Base-by-base conservation (phyloP, 2,329 filamentous ascomycete species). In the Botrytis fragariae region DNA sequence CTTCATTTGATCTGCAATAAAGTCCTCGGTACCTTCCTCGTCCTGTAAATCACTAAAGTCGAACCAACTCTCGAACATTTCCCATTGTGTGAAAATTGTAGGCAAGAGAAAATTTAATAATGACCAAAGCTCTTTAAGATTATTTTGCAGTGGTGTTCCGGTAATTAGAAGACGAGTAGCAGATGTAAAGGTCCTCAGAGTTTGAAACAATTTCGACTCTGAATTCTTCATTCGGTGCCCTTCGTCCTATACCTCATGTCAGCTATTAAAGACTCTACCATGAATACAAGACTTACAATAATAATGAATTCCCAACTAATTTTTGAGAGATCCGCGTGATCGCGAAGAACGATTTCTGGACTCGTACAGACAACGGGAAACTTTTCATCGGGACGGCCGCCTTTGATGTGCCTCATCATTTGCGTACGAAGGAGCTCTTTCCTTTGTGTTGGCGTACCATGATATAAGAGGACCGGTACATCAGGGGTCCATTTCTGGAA, bases 221-320 rank as follows among this genome's bases (percentile, higher is more conserved):
- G 97, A 92, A 76, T 99, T 99, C 84, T 99, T 99, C 87, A 99
- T 91, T 1, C 96, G 92, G 81, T 99, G 96, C 0, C 96, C 96
- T 83, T 99, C 96, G 77, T 99, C 95, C 90, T 93, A 51, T 62
- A 20, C 14, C 57, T 10, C 44, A 80, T 44, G 79, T 80, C 42
- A 71, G 37, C 18, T 44, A 25, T 73, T 12, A 35, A 18, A 62
- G 6, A 61, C 14, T 29, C 20, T 20, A 59, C 29, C 39, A 22
- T 54, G 29, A 45, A 4, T 7, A 67, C 8, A 8, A 29, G 12
- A 82, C 88, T 80, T 83, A 92, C 91, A 75, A 99, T 97, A 77
- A 99, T 96, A 79, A 99, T 98, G 78, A 97, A 98, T 71, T 97
- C 94, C 96, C 96, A 99, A 51, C 94, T 92, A 73, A 97, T 95